phyloP scores from a whole-genome alignment of 441 rosid species.

The Populus hybrid region DNA sequence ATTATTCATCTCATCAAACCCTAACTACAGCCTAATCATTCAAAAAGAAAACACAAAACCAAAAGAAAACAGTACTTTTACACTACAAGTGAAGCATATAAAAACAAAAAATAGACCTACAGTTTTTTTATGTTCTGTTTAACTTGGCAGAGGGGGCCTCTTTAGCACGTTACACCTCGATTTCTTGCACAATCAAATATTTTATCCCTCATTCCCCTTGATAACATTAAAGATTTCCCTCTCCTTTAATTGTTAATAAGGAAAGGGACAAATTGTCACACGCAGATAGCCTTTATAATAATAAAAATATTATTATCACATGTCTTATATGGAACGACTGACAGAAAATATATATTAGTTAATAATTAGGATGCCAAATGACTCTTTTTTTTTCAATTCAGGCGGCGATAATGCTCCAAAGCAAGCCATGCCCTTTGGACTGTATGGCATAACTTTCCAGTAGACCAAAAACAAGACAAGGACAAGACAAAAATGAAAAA shows the following conservation, averaged over 20 bases:
- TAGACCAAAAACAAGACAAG: background rate
- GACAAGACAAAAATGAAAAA: background rate
- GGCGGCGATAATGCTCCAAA: background rate
- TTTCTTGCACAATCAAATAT: background rate
- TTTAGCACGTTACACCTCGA: background rate
- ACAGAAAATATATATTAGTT: background rate
- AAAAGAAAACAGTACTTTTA: background rate
- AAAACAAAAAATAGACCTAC: background rate
- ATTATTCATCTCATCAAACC: background rate
- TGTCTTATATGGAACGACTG: background rate
- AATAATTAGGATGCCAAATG: background rate
- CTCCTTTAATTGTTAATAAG: background rate
- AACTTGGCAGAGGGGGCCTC: background rate
- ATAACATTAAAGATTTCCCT: background rate
- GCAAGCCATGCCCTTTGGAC: background rate
- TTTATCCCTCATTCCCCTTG: background rate
- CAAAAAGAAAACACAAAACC: too few relatives aligned
- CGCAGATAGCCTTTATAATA: background rate
- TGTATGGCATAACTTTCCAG: background rate
- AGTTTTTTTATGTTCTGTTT: background rate
- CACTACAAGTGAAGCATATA: background rate
- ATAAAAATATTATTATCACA: too few relatives aligned
- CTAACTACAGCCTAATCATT: background rate
- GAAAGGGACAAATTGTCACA: background rate
- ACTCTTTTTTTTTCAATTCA: background rate